Percentiles rank a stretch among this genome's conserved stretches.
Evolutionary conservation across 129 eudicot species (phyloP).

Genomic region (Pseudognaphalium luteoalbum): DNA sequence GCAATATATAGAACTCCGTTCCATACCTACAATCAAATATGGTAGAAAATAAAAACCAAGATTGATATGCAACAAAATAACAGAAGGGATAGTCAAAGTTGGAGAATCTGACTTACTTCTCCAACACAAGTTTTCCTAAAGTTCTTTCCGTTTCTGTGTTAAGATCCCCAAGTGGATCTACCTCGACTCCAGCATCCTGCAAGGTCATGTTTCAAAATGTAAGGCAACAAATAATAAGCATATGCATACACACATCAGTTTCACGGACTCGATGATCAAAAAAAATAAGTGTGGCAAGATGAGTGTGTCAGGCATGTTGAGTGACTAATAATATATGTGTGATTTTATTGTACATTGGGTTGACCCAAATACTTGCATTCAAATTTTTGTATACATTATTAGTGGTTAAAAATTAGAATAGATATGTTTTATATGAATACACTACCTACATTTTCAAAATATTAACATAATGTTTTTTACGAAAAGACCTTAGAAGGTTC

Average conservation of each 20-base stretch:
- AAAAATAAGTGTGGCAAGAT: not conserved
- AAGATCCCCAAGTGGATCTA: conserved; percentile 89
- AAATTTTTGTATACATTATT: no score
- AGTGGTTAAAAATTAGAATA: no score
- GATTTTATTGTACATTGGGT: not conserved
- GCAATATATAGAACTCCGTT: conserved; percentile 87
- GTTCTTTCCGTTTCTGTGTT: conserved; percentile 84
- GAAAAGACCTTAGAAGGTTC: no score
- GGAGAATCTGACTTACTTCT: conserved; percentile 46
- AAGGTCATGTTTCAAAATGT: conserved; percentile 12
- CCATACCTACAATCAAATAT: conserved; percentile 50
- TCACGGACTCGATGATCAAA: not conserved
- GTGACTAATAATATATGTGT: not conserved
- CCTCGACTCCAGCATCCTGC: conserved; percentile 91
- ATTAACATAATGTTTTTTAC: no score
- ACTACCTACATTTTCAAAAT: no score
- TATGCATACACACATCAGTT: not conserved
- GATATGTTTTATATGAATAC: no score
- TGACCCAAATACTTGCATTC: not conserved
- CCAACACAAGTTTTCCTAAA: conserved; percentile 74
- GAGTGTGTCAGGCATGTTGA: not conserved
- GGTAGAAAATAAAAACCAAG: not conserved
- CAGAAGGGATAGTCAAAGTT: not conserved
- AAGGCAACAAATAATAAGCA: not conserved
- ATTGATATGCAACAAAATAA: conserved; percentile 4